These are phyloP conservation scores for Arxiozyma telluris DNA, from an alignment of 1,139 yeast species.

Conservation along the genomic window DNA sequence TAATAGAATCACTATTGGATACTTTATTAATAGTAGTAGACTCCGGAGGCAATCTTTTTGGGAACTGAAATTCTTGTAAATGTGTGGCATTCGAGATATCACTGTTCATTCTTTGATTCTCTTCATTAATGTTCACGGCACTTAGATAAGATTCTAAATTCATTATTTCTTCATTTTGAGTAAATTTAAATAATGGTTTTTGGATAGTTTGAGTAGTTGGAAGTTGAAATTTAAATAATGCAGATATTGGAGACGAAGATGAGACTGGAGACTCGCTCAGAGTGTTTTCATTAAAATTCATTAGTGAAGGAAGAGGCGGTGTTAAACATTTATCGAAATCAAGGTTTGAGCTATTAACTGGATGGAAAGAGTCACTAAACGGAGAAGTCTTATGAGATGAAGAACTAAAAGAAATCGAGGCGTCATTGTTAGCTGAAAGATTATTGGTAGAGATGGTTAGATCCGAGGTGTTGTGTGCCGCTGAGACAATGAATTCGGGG, in stretches of 20 bases:
- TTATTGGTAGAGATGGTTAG: neutral
- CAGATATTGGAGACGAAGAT: constrained; percentile 30
- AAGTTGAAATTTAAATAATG: constrained; percentile 32
- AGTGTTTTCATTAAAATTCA: neutral
- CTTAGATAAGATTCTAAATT: constrained; percentile 28
- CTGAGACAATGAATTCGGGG: constrained; percentile 19
- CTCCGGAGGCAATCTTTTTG: constrained; percentile 9
- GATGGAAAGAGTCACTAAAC: neutral
- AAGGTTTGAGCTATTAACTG: neutral
- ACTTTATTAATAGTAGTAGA: constrained; percentile 8
- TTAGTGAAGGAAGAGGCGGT: constrained; percentile 2
- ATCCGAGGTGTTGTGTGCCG: neutral
- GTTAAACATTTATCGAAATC: constrained; percentile 1
- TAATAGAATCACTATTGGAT: neutral
- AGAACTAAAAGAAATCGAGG: neutral
- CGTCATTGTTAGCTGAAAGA: neutral
- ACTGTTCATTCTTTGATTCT: constrained; percentile 7
- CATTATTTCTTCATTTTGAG: constrained; percentile 39
- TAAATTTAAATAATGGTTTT: constrained; percentile 32
- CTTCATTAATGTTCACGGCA: constrained; percentile 27
- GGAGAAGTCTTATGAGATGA: neutral
- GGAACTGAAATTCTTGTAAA: constrained; percentile 18
- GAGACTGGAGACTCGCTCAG: constrained; percentile 22
- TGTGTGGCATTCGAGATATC: neutral
- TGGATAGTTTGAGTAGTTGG: constrained; percentile 21